Evolutionary conservation across 2,329 filamentous ascomycete genomes (phyloP), one percentile per base, ranked within the genome.

Genomic region (Sporothrix euskadiensis): DNA sequence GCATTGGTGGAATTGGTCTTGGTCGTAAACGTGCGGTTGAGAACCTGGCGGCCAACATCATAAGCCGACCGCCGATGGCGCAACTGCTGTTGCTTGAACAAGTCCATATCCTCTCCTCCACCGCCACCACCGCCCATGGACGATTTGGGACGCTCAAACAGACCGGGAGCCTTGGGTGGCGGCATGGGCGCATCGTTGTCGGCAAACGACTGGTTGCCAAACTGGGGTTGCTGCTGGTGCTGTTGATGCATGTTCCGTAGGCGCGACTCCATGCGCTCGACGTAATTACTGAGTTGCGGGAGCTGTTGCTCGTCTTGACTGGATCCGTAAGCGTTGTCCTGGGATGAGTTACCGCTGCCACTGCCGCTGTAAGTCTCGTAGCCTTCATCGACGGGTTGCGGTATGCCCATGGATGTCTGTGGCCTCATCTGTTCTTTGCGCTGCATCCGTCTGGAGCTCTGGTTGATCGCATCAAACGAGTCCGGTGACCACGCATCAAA

Each of bases 401-500:
- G 85, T 75, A 94, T 87, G 0, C 92, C 94, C 78, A 93, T 86
- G 0, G 94, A 91, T 4, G 94, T 96, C 76, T 92, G 87, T 0
- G 94, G 91, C 52, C 91, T 85, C 22, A 78, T 73, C 47, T 80
- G 74, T 35, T 78, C 75, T 10, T 76, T 78, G 71, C 71, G 78
- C 75, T 80, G 81, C 49, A 76, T 82, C 65, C 78, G 80, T 30
- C 77, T 77, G 22, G 83, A 84, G n/a, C 80, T 80, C 65, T 82
- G 83, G 59, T 83, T 82, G 3, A 87, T 81, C 80, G 88, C 82
- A 73, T 88, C 91, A 78, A 97, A 98, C 8, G 91, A 93, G 78
- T 97, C 94, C 0, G 94, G 94, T 0, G 94, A 96, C 96, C 96
- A 99, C 4, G 94, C 91, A 78, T 94, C 89, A 9, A 90, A 82